These are phyloP conservation scores for Dalbergia oliveri DNA, from an alignment of 306 rosid genomes.

Conservation along the genomic window DNA sequence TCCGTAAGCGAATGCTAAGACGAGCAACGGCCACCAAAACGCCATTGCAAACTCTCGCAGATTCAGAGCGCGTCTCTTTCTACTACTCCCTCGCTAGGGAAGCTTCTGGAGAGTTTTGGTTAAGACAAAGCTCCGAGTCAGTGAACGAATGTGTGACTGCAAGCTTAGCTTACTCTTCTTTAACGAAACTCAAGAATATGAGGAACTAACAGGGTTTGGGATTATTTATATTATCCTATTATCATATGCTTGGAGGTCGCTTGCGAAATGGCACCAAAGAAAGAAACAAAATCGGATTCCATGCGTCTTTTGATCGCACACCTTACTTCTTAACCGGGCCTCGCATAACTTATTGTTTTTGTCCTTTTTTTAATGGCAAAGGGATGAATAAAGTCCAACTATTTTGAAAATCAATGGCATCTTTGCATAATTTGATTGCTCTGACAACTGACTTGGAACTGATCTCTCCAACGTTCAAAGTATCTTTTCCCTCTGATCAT, in stretches of 20 bases:
- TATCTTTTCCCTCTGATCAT: too few species aligned
- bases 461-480: neutral
- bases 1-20: conserved; percentile 77
- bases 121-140: conserved; percentile 21
- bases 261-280: neutral
- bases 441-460: neutral
- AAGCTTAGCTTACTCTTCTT: conserved; percentile 24
- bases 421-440: neutral
- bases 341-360: neutral
- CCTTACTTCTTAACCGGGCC: conserved; percentile 31
- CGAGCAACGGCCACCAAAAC: conserved; percentile 87
- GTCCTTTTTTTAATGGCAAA: neutral
- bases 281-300: conserved; percentile 37
- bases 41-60: conserved; percentile 56
- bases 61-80: conserved; percentile 30
- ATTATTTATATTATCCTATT: neutral
- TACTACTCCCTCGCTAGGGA: conserved; percentile 22
- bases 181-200: neutral
- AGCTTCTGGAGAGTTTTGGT: conserved; percentile 8
- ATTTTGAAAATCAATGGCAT: neutral
- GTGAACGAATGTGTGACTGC: conserved; percentile 33
- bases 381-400: neutral
- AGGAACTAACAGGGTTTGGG: neutral
- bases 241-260: neutral
- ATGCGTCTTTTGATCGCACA: neutral